Percentiles rank a stretch among this genome's conserved stretches.
Conservation (phyloP, 1,284 basidiomycete species). For the Ustilago cynodontis region DNA sequence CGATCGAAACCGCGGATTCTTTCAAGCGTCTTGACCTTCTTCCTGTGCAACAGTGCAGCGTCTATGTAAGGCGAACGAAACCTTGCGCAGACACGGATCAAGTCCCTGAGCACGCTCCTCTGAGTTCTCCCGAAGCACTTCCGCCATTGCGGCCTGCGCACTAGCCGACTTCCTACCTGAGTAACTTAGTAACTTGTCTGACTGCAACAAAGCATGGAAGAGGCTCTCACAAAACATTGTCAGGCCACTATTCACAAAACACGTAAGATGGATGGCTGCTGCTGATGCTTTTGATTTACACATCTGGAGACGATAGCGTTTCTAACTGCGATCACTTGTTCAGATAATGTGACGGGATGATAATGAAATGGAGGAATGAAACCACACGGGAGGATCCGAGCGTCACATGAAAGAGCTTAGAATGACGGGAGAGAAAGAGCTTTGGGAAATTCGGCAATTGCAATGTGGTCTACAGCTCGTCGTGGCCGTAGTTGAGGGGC, state of each 20-base stretch:
- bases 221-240: background rate
- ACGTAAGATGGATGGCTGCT: background rate
- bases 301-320: background rate
- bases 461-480: slow-evolving; percentile 61
- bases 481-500: slow-evolving; percentile 67
- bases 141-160: too few species aligned
- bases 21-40: too few species aligned
- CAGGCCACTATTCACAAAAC: background rate
- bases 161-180: too few species aligned
- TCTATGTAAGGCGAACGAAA: too few species aligned
- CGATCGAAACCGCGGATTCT: too few species aligned
- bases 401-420: slow-evolving; percentile 3
- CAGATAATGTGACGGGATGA: background rate
- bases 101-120: too few species aligned
- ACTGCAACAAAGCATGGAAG: background rate
- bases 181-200: too few species aligned
- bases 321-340: background rate
- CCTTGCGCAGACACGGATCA: too few species aligned
- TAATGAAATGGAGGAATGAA: background rate
- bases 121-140: too few species aligned
- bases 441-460: background rate
- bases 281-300: slow-evolving; percentile 5
- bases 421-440: background rate
- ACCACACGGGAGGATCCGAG: slow-evolving; percentile 5
- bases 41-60: too few species aligned